These are phyloP conservation scores for Nemania bipapillata DNA, from an alignment of 2,329 filamentous ascomycete genomes.

Conservation along the genomic window DNA sequence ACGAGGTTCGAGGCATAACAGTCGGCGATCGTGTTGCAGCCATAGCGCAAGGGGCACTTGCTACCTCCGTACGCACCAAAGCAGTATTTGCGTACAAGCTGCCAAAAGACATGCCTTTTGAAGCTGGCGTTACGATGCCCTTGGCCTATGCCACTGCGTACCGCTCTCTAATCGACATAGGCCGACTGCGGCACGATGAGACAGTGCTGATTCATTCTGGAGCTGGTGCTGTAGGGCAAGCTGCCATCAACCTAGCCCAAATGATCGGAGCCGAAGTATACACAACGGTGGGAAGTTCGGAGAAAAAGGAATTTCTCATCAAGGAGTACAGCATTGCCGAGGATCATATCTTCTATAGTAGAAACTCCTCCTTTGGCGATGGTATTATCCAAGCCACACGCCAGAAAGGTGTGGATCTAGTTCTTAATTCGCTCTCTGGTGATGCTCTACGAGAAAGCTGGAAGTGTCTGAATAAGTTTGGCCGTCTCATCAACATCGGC, in stretches of 20 bases:
- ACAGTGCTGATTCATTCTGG: constrained; percentile 47
- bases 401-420: constrained; percentile 45
- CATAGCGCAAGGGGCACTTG: constrained; percentile 54
- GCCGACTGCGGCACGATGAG: constrained; percentile 45
- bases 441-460: constrained; percentile 49
- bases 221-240: constrained; percentile 49
- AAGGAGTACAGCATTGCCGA: constrained; percentile 46
- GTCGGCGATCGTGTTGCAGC: constrained; percentile 50
- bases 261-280: constrained; percentile 49
- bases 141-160: constrained; percentile 48
- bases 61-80: constrained; percentile 46
- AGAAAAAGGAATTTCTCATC: constrained; percentile 48
- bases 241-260: constrained; percentile 47
- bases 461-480: constrained; percentile 49
- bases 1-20: constrained; percentile 44
- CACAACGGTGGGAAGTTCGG: constrained; percentile 45
- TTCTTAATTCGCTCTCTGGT: constrained; percentile 47
- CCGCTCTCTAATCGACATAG: constrained; percentile 46
- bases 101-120: constrained; percentile 46
- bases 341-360: constrained; percentile 48
- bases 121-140: constrained; percentile 46
- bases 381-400: constrained; percentile 43
- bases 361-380: constrained; percentile 45
- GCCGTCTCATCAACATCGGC: constrained; percentile 48
- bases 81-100: constrained; percentile 48